Percentiles rank a stretch among this genome's conserved stretches.
Evolutionary conservation across 2,329 filamentous ascomycete species (phyloP).

Genomic region (Arthrobotrys pseudoclavata): DNA sequence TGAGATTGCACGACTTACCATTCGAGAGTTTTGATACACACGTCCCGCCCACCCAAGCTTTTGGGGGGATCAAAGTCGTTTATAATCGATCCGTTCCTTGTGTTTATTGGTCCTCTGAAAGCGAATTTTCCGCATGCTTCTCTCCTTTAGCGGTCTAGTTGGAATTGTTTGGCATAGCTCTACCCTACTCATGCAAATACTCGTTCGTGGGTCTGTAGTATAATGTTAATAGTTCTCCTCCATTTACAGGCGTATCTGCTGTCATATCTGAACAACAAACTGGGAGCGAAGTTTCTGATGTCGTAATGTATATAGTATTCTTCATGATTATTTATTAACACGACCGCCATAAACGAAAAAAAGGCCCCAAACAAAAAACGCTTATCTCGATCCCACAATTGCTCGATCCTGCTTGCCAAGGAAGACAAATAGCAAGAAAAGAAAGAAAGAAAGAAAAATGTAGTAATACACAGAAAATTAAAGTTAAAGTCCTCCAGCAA

Average conservation of each 20-base stretch:
- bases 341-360: slow-evolving; percentile 9
- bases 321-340: slow-evolving; percentile 24
- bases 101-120: no score
- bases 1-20: no score
- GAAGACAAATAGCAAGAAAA: background rate
- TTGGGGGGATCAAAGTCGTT: no score
- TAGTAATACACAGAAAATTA: slow-evolving; percentile 36
- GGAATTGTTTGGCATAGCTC: background rate
- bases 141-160: background rate
- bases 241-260: no score
- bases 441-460: background rate
- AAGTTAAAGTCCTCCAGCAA: slow-evolving; percentile 4
- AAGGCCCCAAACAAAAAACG: slow-evolving; percentile 4
- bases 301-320: slow-evolving; percentile 12
- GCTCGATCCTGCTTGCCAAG: slow-evolving; percentile 18
- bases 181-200: background rate
- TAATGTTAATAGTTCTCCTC: background rate
- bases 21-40: no score
- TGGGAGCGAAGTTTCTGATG: background rate
- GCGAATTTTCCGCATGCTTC: no score
- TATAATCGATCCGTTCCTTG: no score
- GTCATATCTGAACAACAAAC: background rate
- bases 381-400: slow-evolving; percentile 7
- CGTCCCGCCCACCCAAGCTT: no score
- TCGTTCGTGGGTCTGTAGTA: background rate